A percentile compares a stretch with the other conserved stretches of the same genome.
These are phyloP conservation scores for Perkinsus chesapeaki DNA, from an alignment of 169 alveolate species.

Conservation along the genomic window DNA sequence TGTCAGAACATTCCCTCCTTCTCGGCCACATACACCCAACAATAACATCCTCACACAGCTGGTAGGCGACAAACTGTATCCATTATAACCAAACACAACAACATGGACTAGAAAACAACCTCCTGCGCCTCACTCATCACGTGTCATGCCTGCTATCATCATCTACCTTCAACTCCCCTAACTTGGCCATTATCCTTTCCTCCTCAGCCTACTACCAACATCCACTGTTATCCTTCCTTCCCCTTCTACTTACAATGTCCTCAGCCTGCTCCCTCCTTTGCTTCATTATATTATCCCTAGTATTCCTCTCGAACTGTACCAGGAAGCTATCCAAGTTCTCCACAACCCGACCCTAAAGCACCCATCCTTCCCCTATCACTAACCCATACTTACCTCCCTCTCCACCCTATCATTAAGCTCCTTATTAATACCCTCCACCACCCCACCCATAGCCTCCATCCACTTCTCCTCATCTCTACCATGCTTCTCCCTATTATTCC, in stretches of 20 bases:
- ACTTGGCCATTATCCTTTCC: neutral
- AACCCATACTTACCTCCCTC: neutral
- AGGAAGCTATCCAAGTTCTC: neutral
- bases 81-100: neutral
- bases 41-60: neutral
- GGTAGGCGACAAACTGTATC: too few species aligned
- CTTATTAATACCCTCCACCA: neutral
- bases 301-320: neutral
- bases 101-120: neutral
- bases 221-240: too few species aligned
- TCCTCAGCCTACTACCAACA: neutral
- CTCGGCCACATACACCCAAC: neutral
- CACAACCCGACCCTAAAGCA: neutral
- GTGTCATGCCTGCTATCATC: too few species aligned
- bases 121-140: neutral
- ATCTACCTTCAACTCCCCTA: neutral
- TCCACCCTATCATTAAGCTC: neutral
- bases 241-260: neutral
- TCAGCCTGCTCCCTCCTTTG: neutral
- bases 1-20: neutral
- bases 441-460: neutral
- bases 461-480: neutral
- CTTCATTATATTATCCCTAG: neutral
- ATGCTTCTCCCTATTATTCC: neutral
- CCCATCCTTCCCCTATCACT: neutral